phyloP scores from a whole-genome alignment of 2,329 filamentous ascomycete genomes.

The Alternaria alternata region DNA sequence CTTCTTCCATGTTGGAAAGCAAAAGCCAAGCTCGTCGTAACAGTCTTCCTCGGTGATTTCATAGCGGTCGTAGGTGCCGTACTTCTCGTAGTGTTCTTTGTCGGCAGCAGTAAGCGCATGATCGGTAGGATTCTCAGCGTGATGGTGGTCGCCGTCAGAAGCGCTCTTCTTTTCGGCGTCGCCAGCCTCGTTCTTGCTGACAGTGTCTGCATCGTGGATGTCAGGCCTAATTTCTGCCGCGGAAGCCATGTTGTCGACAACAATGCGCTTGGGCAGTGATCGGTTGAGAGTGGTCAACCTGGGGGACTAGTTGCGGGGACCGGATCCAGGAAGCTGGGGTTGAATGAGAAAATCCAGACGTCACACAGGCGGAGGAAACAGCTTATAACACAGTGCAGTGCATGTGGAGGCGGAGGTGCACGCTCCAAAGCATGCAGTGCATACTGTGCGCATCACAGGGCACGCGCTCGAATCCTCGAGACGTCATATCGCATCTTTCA shows the following conservation, averaged over 20 bases:
- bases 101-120: conserved; percentile 30
- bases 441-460: conserved; percentile 18
- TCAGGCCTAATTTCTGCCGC: conserved; percentile 24
- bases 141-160: conserved; percentile 27
- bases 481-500: conserved; percentile 26
- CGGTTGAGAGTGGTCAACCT: background rate
- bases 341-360: conserved; percentile 1
- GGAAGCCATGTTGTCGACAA: conserved; percentile 22
- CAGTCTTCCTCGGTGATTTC: conserved; percentile 60
- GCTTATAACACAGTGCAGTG: conserved; percentile 11
- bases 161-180: conserved; percentile 37
- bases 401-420: conserved; percentile 2
- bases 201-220: conserved; percentile 28
- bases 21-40: conserved; percentile 60
- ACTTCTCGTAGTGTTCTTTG: conserved; percentile 42
- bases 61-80: conserved; percentile 55
- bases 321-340: conserved; percentile 3
- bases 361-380: conserved; percentile 7
- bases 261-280: conserved; percentile 2
- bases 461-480: conserved; percentile 8
- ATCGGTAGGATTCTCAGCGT: conserved; percentile 27
- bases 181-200: conserved; percentile 22
- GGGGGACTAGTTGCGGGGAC: conserved; percentile 1
- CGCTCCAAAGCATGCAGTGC: conserved; percentile 2
- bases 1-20: conserved; percentile 60